Evolutionary conservation across 1,284 basidiomycete genomes (phyloP), one percentile per base, ranked within the genome.

Genomic region (Leccinum fallax): DNA sequence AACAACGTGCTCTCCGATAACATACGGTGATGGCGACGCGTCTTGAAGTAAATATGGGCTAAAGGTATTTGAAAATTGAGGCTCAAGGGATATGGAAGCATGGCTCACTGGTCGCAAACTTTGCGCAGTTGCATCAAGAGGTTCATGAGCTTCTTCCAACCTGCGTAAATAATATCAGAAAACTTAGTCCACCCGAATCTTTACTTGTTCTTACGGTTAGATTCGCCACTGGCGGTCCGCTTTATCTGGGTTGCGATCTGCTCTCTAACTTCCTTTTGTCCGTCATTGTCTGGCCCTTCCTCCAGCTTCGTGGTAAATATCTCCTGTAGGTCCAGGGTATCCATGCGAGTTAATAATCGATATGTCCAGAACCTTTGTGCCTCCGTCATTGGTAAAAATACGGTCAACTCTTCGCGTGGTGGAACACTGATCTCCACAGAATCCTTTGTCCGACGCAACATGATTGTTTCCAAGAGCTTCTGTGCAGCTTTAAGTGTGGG

Each of bases 301-400:
- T 74, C 74, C 15, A 71, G 55, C 38, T 76, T 77, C 36, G 67
- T 64, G n/a, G 69, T 69, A 58, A 87, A 86, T 53, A 87, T 80
- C 43, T 80, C 75, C 63, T 78, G 66, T 16, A 87, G 67, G 49
- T 84, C 80, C 19, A 79, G 61, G 3, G 76, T 76, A 60, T 85
- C 81, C 74, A 86, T 78, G 36, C 79, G 75, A 38, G 81, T 85
- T 36, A 88, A 71, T 9, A 88, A 70, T 21, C 83, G 75, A 65
- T 83, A 83, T 5, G 81, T 85, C 86, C 86, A 88, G 66, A 87
- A 88, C 49, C 84, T 72, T 67, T 88, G 86, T 0, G 80, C 79
- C 63, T 86, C 85, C 1, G 83, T 82, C 69, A 88, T 75, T 1
- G 86, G 83, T 57, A 85, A 70, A 66, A 83, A 84, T 10, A 86